A percentile compares a stretch with the other conserved stretches of the same genome.
phyloP scores from a whole-genome alignment of 352 stramenopile genomes.

The Phytopythium montanum region DNA sequence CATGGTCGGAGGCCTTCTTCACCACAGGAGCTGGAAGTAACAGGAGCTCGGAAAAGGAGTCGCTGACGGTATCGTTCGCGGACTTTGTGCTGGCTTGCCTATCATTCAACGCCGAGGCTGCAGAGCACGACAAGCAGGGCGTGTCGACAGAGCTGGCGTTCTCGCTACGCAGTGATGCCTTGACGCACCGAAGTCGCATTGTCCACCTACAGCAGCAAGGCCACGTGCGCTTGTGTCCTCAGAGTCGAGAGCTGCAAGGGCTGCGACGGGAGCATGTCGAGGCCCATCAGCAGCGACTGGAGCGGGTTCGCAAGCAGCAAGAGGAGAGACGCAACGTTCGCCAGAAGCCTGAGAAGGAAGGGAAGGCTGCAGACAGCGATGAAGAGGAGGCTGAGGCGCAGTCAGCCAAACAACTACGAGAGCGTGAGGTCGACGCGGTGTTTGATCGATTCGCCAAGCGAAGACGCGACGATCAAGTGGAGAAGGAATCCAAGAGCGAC shows the following conservation, averaged over 20 bases:
- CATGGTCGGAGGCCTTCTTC: conserved; percentile 29
- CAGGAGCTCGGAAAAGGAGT: neutral
- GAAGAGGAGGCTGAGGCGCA: conserved; percentile 15
- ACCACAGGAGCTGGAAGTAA: conserved; percentile 8
- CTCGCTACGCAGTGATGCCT: conserved; percentile 39
- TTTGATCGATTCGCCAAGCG: conserved; percentile 24
- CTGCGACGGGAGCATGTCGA: neutral
- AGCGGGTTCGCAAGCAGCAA: conserved; percentile 7
- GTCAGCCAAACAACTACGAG: conserved; percentile 9
- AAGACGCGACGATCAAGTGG: conserved; percentile 3
- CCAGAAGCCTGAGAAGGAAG: conserved; percentile 12
- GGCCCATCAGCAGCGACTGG: conserved; percentile 1
- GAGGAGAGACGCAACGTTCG: conserved; percentile 9
- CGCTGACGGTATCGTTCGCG: conserved; percentile 30
- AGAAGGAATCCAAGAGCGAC: conserved; percentile 14
- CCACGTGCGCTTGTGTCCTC: conserved; percentile 62
- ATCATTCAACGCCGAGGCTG: conserved; percentile 35
- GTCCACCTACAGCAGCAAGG: conserved; percentile 70
- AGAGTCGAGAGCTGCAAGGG: conserved; percentile 6
- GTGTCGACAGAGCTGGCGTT: conserved; percentile 20
- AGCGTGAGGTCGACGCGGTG: conserved; percentile 19
- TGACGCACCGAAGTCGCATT: conserved; percentile 53
- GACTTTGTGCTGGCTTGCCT: conserved; percentile 66
- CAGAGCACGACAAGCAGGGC: conserved; percentile 9
- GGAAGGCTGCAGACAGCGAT: conserved; percentile 29